Conservation (phyloP, 257 asterid genomes). For the Fraxinus pennsylvanica region DNA sequence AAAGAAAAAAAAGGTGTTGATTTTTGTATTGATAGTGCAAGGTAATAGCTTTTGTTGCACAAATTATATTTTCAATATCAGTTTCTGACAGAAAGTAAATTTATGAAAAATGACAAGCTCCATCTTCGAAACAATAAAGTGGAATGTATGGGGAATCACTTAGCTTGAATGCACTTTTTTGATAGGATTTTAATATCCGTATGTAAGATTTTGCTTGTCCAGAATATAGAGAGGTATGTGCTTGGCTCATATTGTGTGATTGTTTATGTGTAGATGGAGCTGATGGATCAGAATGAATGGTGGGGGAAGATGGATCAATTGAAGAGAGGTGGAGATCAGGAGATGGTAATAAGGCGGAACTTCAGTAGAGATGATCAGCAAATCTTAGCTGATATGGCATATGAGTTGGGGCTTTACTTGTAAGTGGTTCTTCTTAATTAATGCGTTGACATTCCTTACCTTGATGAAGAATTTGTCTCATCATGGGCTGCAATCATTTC, state of each 20-base stretch:
- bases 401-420: constrained; percentile 86
- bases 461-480: constrained; percentile 5
- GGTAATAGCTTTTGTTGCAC: constrained; percentile 8
- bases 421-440: constrained; percentile 42
- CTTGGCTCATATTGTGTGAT: constrained; percentile 12
- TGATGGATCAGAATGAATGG: constrained; percentile 88
- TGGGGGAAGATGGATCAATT: constrained; percentile 76
- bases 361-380: constrained; percentile 82
- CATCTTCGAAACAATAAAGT: constrained; percentile 13
- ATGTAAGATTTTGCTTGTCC: constrained; percentile 10
- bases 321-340: constrained; percentile 83
- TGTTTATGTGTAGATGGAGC: constrained; percentile 59
- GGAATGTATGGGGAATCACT: neutral
- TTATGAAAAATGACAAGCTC: neutral
- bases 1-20: neutral
- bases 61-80: constrained; percentile 10
- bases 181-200: constrained; percentile 1
- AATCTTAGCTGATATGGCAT: constrained; percentile 75
- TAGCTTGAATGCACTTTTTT: constrained; percentile 7
- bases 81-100: constrained; percentile 5
- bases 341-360: constrained; percentile 72
- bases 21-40: constrained; percentile 2
- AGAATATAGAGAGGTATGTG: neutral
- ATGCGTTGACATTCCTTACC: neutral
- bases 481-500: neutral